Percentiles rank a stretch among this genome's conserved stretches.
Conservation (phyloP, 1,139 yeast genomes). For the Eremothecium coryli region DNA sequence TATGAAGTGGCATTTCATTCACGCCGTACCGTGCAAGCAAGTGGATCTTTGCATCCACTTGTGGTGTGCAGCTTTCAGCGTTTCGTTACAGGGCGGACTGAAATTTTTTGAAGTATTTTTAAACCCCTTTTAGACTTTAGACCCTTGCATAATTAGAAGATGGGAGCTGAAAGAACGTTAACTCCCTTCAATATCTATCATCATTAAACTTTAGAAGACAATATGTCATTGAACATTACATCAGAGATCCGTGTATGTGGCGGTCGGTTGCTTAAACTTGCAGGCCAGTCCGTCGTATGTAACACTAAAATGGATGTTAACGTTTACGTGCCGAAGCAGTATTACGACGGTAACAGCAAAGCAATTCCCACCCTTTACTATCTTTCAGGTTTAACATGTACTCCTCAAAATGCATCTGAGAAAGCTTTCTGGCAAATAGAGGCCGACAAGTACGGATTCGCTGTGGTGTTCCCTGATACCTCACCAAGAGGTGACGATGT, state of each 20-base stretch:
- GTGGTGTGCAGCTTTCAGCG: no score
- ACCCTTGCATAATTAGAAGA: no score
- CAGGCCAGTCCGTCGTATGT: constrained; percentile 62
- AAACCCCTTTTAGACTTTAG: no score
- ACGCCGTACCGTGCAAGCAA: no score
- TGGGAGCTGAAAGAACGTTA: no score
- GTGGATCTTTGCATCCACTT: no score
- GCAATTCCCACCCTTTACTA: constrained; percentile 66
- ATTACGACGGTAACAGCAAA: constrained; percentile 25
- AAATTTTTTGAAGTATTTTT: no score
- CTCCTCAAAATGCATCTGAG: constrained; percentile 91
- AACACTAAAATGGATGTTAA: constrained; percentile 74
- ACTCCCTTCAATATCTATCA: no score
- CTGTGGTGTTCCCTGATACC: constrained; percentile 89
- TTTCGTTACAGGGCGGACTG: no score
- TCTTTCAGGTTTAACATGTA: constrained; percentile 86
- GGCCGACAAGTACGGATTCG: constrained; percentile 77
- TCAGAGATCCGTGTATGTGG: constrained; percentile 60
- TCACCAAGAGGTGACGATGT: constrained; percentile 90
- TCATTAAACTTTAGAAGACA: no score
- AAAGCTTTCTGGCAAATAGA: constrained; percentile 82
- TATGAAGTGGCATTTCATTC: no score
- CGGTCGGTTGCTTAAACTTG: constrained; percentile 65
- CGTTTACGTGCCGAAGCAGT: constrained; percentile 62
- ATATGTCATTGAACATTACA: constrained; percentile 45